A percentile compares a stretch with the other conserved stretches of the same genome.
phyloP scores from a whole-genome alignment of 2,329 filamentous ascomycete genomes.

The Colletotrichum destructivum region DNA sequence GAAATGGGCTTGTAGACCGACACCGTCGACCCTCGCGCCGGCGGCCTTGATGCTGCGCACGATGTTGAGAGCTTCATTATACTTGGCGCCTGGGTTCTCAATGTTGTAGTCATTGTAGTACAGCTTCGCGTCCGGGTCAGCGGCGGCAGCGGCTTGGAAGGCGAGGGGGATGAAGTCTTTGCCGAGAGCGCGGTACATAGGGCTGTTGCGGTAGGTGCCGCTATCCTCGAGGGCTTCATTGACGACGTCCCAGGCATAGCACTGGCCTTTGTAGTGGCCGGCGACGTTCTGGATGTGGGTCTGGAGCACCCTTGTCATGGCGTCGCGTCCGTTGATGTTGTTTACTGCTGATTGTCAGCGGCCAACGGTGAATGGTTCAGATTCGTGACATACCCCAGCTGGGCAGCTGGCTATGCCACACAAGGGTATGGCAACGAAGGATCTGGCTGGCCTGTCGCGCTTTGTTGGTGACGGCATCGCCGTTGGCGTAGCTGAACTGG shows the following conservation, averaged over 20 bases:
- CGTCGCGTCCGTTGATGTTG: slow-evolving; percentile 65
- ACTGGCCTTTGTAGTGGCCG: slow-evolving; percentile 60
- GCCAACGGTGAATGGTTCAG: not conserved
- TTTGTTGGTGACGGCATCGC: slow-evolving; percentile 68
- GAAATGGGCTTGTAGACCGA: slow-evolving; percentile 67
- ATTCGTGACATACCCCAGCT: slow-evolving; percentile 30
- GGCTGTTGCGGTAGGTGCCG: slow-evolving; percentile 51
- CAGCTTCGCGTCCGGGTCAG: slow-evolving; percentile 59
- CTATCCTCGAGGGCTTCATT: slow-evolving; percentile 64
- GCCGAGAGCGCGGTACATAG: slow-evolving; percentile 61
- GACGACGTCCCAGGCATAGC: slow-evolving; percentile 66
- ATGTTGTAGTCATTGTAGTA: slow-evolving; percentile 61
- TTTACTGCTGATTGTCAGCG: slow-evolving; percentile 57
- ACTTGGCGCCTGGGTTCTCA: slow-evolving; percentile 70
- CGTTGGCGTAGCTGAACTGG: slow-evolving; percentile 71
- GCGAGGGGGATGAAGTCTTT: slow-evolving; percentile 60
- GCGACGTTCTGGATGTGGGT: slow-evolving; percentile 65
- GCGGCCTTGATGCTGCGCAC: slow-evolving; percentile 52
- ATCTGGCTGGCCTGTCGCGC: slow-evolving; percentile 22
- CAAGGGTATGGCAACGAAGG: slow-evolving; percentile 66
- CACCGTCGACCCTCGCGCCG: slow-evolving; percentile 65
- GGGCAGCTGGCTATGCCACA: slow-evolving; percentile 61
- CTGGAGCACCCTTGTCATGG: slow-evolving; percentile 58
- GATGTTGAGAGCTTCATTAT: slow-evolving; percentile 49
- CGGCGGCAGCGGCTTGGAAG: slow-evolving; percentile 59